Conservation (phyloP, 2,329 filamentous ascomycete genomes). For the Aureobasidium sp. region DNA sequence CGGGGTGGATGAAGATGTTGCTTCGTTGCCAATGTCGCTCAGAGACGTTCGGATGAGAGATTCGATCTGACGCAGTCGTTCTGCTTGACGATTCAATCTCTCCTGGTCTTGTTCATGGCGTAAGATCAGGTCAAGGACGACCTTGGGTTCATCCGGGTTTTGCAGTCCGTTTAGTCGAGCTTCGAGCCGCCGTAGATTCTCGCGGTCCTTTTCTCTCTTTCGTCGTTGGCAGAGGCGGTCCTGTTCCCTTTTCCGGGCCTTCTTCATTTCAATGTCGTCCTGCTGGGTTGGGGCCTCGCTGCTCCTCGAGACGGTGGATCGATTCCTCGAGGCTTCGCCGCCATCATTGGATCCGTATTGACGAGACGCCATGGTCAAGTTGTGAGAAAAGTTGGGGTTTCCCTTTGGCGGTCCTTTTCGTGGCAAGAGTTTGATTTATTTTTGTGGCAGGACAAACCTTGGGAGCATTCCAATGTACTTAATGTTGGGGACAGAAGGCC, state of each 20-base stretch:
- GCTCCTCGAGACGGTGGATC: conserved; percentile 3
- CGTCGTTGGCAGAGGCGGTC: conserved; percentile 11
- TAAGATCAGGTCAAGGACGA: conserved; percentile 8
- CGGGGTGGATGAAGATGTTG: background rate
- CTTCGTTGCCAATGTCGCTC: background rate
- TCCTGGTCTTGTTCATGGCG: conserved; percentile 12
- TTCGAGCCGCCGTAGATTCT: conserved; percentile 11
- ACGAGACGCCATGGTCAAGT: background rate
- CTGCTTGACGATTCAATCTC: conserved; percentile 3
- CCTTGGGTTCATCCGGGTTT: conserved; percentile 8
- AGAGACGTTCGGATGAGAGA: conserved; percentile 2
- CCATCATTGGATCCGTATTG: background rate
- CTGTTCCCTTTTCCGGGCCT: conserved; percentile 9
- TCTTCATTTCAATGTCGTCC: conserved; percentile 6
- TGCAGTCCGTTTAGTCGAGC: conserved; percentile 11
- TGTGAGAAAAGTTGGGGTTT: background rate
- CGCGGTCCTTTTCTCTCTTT: conserved; percentile 13
- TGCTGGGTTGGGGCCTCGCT: conserved; percentile 6
- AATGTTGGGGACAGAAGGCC: conserved; percentile 7
- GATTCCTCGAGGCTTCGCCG: background rate
- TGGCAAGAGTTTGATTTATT: background rate
- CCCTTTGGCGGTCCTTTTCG: background rate
- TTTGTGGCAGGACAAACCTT: background rate
- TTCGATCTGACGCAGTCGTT: conserved; percentile 10
- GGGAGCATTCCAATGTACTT: conserved; percentile 1